Conservation (phyloP, 306 rosid species). For the Castanopsis chinensis region DNA sequence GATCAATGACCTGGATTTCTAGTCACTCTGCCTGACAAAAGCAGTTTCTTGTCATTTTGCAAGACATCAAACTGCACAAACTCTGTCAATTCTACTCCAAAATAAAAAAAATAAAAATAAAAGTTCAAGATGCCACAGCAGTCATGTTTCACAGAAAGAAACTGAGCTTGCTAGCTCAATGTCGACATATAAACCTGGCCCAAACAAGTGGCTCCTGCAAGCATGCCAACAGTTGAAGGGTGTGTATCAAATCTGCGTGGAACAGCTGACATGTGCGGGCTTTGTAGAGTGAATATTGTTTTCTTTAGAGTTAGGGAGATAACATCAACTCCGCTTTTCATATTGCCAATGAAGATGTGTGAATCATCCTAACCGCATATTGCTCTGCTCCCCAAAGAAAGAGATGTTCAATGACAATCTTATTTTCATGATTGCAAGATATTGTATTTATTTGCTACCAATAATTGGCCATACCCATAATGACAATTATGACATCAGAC, state of each 20-base stretch:
- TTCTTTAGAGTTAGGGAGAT: conserved; percentile 35
- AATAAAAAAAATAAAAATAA: not conserved
- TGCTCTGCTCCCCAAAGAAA: conserved; percentile 43
- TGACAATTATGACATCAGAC: too few species aligned
- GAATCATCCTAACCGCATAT: too few species aligned
- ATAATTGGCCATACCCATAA: not conserved
- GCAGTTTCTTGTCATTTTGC: not conserved
- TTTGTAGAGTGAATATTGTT: conserved; percentile 46
- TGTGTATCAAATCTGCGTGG: conserved; percentile 72
- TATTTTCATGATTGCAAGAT: not conserved
- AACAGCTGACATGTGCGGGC: conserved; percentile 67
- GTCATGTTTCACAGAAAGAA: not conserved
- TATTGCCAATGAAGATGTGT: too few species aligned
- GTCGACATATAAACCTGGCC: conserved; percentile 52
- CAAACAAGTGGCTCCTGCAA: conserved; percentile 51
- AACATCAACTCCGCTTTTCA: too few species aligned
- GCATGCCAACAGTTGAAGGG: conserved; percentile 44
- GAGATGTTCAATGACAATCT: not conserved
- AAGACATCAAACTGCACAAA: not conserved
- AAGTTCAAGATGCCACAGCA: not conserved
- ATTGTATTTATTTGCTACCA: not conserved
- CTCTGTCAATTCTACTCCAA: not conserved
- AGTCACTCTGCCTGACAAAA: not conserved
- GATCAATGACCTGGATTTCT: not conserved
- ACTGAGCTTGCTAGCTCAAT: not conserved